Evolutionary conservation across 2,329 filamentous ascomycete species (phyloP).

Genomic region (Ophiostoma sp.): DNA sequence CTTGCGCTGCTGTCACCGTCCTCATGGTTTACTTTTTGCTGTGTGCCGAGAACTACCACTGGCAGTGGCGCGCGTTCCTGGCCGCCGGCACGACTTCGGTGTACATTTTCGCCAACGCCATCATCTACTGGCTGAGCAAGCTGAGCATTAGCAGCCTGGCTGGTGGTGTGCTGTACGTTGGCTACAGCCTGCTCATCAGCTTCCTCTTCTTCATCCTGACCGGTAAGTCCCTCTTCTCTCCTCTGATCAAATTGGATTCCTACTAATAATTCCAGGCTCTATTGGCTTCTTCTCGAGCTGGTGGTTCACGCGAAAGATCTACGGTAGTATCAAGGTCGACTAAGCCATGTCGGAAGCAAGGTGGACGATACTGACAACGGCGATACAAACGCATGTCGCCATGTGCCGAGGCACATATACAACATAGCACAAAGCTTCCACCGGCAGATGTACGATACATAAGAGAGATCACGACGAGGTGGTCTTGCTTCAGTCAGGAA

Average conservation of each 20-base stretch:
- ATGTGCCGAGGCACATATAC: neutral
- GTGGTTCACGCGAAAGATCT: constrained; percentile 92
- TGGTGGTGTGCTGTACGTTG: constrained; percentile 86
- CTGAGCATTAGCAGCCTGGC: constrained; percentile 81
- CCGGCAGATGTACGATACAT: neutral
- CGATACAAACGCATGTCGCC: neutral
- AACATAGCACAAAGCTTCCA: neutral
- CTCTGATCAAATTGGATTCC: neutral
- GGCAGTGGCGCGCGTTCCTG: constrained; percentile 96
- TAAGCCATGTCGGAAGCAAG: constrained; percentile 44
- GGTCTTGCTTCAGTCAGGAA: no score
- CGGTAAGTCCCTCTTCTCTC: constrained; percentile 59
- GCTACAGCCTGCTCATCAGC: constrained; percentile 86
- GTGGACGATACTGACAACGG: neutral
- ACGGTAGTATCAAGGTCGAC: constrained; percentile 97
- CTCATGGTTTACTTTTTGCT: constrained; percentile 95
- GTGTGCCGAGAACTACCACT: constrained; percentile 96
- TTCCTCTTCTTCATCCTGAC: constrained; percentile 92
- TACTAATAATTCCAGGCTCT: constrained; percentile 60
- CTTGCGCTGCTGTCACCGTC: constrained; percentile 86
- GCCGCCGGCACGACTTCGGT: constrained; percentile 86
- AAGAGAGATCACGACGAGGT: neutral
- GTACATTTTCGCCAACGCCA: constrained; percentile 88
- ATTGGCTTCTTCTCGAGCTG: constrained; percentile 96
- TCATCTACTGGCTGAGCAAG: constrained; percentile 89